Base-by-base conservation (phyloP, 2,329 filamentous ascomycete species). In the Cladosporium sp. region DNA sequence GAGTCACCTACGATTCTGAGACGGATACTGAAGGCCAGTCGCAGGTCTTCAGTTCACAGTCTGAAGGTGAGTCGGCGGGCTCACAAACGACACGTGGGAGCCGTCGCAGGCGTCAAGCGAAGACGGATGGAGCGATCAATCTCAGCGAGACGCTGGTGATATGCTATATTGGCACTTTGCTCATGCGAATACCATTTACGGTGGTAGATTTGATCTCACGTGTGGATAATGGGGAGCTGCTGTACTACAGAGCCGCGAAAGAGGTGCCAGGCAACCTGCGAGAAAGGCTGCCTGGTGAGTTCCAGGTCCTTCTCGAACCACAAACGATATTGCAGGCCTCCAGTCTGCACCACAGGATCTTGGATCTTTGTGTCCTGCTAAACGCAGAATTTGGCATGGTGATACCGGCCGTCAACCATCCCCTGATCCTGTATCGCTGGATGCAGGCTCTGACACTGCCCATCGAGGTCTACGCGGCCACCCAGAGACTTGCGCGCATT, bases 81-180 rank as follows among this genome's bases (percentile, higher is more conserved):
- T 67, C 72, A n/a, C 75, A 41, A 14, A 69, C 73, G 26, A 73
- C 74, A 28, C 79, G 79, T 36, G 76, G 76, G 57, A 76, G 73
- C 52, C 68, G 72, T 3, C 59, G 68, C 36, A 63, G 41, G 49
- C 74, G 82, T 15, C 79, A 82, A 65, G 74, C 79, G 30, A 81
- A 81, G 77, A 78, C 60, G 71, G 76, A 74, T 73, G 87, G 71
- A 10, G 73, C 75, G 2, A 93, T 93, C 1, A 87, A 81, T 61
- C 80, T 96, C 41, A 80, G 91, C 51, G 93, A 97, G 71, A 90
- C 90, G 0, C 78, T 98, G 62, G 88, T 84, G 1, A 76, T 97
- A 12, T 93, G 91, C 74, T 97, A 97, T 79, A 78, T 97, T 38
- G 93, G 88, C 1, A 88, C 88, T 44, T 73, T 95, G 55, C 81